phyloP scores from a whole-genome alignment of 768 basidiomycete species.

The Kwoniella heveanensis region DNA sequence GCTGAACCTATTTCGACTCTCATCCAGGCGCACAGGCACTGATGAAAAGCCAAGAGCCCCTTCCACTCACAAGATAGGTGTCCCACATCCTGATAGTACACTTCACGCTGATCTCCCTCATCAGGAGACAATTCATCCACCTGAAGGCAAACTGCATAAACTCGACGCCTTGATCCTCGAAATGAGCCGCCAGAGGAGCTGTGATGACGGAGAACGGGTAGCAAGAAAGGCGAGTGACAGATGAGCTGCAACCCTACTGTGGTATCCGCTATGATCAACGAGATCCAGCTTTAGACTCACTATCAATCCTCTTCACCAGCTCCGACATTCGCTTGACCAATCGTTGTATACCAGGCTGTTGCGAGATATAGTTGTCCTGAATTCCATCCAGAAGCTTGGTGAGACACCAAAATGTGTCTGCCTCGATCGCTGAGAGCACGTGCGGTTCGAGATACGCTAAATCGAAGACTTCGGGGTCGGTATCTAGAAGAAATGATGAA shows the following conservation, averaged over 20 bases:
- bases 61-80: slow-evolving; percentile 90
- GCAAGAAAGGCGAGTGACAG: too few species aligned
- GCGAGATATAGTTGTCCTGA: slow-evolving; percentile 96
- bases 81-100: slow-evolving; percentile 99
- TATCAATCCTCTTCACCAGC: slow-evolving; percentile 64
- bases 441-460: slow-evolving; percentile 69
- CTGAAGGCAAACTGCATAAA: slow-evolving; percentile 99
- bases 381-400: slow-evolving; percentile 93
- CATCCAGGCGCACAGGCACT: too few species aligned
- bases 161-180: slow-evolving; percentile 88
- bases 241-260: too few species aligned
- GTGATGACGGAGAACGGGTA: not conserved
- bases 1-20: too few species aligned
- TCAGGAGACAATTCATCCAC: slow-evolving; percentile 99
- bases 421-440: slow-evolving; percentile 83
- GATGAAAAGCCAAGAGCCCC: too few species aligned
- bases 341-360: slow-evolving; percentile 93
- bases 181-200: slow-evolving; percentile 85
- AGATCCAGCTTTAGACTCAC: slow-evolving; percentile 48
- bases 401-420: slow-evolving; percentile 98
- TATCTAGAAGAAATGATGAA: too few species aligned
- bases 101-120: slow-evolving; percentile 95
- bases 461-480: slow-evolving; percentile 87
- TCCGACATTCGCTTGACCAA: slow-evolving; percentile 93
- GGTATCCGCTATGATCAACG: not conserved